These are phyloP conservation scores for Argentina anserina DNA, from an alignment of 306 rosid genomes.

Conservation along the genomic window DNA sequence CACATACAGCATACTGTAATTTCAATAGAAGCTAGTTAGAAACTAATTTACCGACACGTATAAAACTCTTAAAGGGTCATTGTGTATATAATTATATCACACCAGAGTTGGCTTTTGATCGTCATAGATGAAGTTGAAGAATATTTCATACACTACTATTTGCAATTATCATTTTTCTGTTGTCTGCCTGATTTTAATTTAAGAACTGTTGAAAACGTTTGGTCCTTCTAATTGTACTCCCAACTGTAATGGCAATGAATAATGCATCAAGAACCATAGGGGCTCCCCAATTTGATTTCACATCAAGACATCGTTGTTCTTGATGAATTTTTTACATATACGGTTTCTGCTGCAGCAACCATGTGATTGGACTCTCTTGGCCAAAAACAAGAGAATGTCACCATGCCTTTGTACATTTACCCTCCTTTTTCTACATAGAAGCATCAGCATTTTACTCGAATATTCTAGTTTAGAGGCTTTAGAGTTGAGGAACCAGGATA, in stretches of 20 bases:
- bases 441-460: not conserved
- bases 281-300: not conserved
- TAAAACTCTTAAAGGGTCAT: not conserved
- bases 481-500: not conserved
- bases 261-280: not conserved
- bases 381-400: not conserved
- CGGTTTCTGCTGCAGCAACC: not conserved
- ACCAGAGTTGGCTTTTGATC: not conserved
- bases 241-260: not conserved
- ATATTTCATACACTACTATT: not conserved
- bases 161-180: not conserved
- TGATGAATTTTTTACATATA: too few species aligned
- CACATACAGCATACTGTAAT: slow-evolving; percentile 20
- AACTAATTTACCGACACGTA: slow-evolving; percentile 15
- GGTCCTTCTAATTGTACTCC: not conserved
- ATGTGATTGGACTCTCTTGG: not conserved
- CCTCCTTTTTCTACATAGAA: not conserved
- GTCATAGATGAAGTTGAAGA: not conserved
- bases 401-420: not conserved
- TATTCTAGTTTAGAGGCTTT: not conserved
- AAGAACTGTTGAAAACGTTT: not conserved
- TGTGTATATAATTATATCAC: not conserved
- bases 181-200: not conserved
- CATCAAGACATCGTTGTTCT: not conserved
- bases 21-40: slow-evolving; percentile 23